Percentiles rank a stretch among this genome's conserved stretches.
Conservation (phyloP, 2,329 filamentous ascomycete species). For the Amauroascus niger region DNA sequence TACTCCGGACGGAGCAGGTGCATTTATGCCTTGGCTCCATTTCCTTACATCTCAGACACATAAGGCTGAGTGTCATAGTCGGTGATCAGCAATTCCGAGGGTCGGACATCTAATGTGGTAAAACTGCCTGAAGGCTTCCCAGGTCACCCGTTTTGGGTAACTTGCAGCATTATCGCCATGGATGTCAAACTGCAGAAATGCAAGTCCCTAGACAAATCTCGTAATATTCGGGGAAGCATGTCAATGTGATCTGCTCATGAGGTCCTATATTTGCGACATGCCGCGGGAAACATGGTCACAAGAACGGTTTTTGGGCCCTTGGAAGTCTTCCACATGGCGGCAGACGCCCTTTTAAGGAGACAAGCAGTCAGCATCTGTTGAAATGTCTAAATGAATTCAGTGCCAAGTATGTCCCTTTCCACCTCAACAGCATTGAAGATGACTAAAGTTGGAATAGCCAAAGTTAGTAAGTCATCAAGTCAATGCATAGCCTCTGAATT, state of each 20-base stretch:
- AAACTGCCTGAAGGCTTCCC: neutral
- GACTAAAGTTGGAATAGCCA: too few species aligned
- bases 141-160: neutral
- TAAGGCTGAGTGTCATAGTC: constrained; percentile 1
- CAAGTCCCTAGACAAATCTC: neutral
- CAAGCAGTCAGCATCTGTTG: neutral
- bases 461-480: too few species aligned
- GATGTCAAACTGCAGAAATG: neutral
- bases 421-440: neutral
- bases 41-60: neutral
- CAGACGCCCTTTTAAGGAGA: neutral
- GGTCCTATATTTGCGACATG: neutral
- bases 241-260: neutral
- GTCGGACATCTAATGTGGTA: neutral
- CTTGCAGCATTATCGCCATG: constrained; percentile 1
- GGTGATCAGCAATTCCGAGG: neutral
- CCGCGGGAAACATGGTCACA: neutral
- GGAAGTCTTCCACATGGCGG: neutral
- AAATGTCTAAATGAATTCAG: neutral
- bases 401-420: neutral
- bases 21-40: neutral
- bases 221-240: neutral
- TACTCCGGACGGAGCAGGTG: neutral
- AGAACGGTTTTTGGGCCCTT: neutral
- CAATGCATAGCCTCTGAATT: neutral